Conservation (phyloP, 495 filamentous ascomycete genomes). For the Lophiostoma macrostomum region DNA sequence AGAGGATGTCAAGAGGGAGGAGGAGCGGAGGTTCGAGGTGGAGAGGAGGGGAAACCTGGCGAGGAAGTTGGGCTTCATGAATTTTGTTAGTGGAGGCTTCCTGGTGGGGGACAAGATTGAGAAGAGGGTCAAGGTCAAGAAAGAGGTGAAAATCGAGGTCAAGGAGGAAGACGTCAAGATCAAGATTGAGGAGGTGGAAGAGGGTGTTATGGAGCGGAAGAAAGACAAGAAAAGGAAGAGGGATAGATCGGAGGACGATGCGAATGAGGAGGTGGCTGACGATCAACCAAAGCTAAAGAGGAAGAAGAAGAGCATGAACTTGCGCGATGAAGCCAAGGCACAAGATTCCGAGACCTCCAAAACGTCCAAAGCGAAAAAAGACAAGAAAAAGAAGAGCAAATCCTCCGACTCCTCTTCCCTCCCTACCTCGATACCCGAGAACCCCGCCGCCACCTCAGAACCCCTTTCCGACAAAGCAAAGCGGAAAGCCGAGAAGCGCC, state of each 20-base stretch:
- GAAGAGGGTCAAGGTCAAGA: constrained; percentile 11
- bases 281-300: constrained; percentile 34
- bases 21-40: constrained; percentile 43
- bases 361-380: constrained; percentile 40
- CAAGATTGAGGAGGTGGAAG: not conserved
- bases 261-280: not conserved
- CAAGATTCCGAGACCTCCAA: constrained; percentile 35
- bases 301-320: constrained; percentile 39
- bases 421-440: too few species aligned
- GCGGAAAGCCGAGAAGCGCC: constrained; percentile 33
- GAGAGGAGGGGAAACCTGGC: constrained; percentile 57
- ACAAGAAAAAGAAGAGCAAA: constrained; percentile 24
- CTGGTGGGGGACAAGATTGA: constrained; percentile 65
- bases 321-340: constrained; percentile 39
- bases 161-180: constrained; percentile 29
- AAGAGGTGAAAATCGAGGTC: constrained; percentile 16
- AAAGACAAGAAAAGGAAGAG: constrained; percentile 34
- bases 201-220: constrained; percentile 9
- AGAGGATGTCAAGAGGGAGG: constrained; percentile 61
- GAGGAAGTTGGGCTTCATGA: constrained; percentile 67
- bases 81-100: constrained; percentile 78
- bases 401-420: constrained; percentile 4
- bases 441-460: not conserved
- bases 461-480: constrained; percentile 28
- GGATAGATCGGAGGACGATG: constrained; percentile 1